Base-by-base conservation (phyloP, 805 yeast species). In the Cyberlindnera mycetangii region DNA sequence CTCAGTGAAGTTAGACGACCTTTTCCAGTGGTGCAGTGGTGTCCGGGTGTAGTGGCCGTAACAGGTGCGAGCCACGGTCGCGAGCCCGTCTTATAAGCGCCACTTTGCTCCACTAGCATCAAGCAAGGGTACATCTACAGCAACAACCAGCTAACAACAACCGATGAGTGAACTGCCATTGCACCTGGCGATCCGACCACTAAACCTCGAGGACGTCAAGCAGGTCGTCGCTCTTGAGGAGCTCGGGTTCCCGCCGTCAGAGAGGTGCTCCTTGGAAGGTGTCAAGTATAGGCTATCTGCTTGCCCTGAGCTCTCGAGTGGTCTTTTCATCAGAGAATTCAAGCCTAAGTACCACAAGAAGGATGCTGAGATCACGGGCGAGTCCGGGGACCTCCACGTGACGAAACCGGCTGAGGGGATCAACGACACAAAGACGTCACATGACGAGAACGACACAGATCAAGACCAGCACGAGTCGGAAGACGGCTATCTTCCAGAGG, bases 231-330 rank as follows among this genome's bases (percentile, higher is more conserved):
- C 61, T 12, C 71, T 90, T 33, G 98, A 92, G 62, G 61, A 63
- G 6, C 61, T 65, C 38, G 89, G 95, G 7, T 89, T 90, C 65
- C 79, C 85, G 2, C 79, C 77, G 28, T 60, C 65, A 12, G 95
- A 89, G 67, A 73, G 95, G 46, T 83, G 87, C 35, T 62, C 86
- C 11, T 59, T 58, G n/a, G 88, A 81, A 40, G 81, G 76, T 52
- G 64, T 80, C 43, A 68, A 67, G 51, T 92, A 87, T 69, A 75
- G 97, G 55, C 71, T 92, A 51, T 74, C 74, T 1, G 79, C 70
- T 4, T 90, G 97, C 62, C 98, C 98, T 9, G 99, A 92, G 63
- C 75, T 92, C 45, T 81, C 93, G 52, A 79, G 90, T 6, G 98
- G 98, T 2, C 72, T 93, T 45, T 93, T 92, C 59, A 72, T 89